Conservation (phyloP, 1,139 yeast species). For the Yamadazyma blattariae region DNA sequence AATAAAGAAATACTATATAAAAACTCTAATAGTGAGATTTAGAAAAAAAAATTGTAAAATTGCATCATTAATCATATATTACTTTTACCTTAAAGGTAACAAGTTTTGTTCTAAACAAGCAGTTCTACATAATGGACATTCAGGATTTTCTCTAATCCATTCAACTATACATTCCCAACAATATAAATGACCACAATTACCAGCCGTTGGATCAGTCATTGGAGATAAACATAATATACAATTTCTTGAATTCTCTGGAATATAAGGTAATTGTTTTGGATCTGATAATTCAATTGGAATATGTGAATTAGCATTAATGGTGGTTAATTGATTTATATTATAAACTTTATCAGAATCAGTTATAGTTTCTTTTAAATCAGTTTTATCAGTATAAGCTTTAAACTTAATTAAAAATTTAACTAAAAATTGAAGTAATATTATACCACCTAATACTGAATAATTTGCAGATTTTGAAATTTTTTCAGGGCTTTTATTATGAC, state of each 20-base stretch:
- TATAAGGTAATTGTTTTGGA: slow-evolving; percentile 56
- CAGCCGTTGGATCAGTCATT: slow-evolving; percentile 81
- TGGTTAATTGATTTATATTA: slow-evolving; percentile 20
- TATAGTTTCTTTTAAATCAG: slow-evolving; percentile 11
- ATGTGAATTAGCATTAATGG: slow-evolving; percentile 5
- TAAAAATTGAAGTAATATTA: slow-evolving; percentile 60
- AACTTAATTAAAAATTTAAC: slow-evolving; percentile 42
- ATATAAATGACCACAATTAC: slow-evolving; percentile 88
- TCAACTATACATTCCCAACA: slow-evolving; percentile 91
- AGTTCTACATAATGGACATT: slow-evolving; percentile 90
- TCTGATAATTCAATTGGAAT: slow-evolving; percentile 53
- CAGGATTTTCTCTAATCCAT: slow-evolving; percentile 86
- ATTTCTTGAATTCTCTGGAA: slow-evolving; percentile 66
- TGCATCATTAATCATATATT: too few species aligned
- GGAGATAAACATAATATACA: slow-evolving; percentile 82
- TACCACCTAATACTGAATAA: slow-evolving; percentile 74
- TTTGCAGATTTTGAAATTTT: slow-evolving; percentile 49
- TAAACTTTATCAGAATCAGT: slow-evolving; percentile 5
- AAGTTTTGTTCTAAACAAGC: slow-evolving; percentile 71
- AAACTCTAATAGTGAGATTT: too few species aligned
- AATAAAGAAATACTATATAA: too few species aligned
- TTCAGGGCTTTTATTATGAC: slow-evolving; percentile 53
- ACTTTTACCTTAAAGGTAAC: slow-evolving; percentile 56
- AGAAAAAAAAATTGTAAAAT: too few species aligned
- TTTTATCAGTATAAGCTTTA: slow-evolving; percentile 26